phyloP scores from a whole-genome alignment of 306 rosid genomes.

The Malus asiatica region DNA sequence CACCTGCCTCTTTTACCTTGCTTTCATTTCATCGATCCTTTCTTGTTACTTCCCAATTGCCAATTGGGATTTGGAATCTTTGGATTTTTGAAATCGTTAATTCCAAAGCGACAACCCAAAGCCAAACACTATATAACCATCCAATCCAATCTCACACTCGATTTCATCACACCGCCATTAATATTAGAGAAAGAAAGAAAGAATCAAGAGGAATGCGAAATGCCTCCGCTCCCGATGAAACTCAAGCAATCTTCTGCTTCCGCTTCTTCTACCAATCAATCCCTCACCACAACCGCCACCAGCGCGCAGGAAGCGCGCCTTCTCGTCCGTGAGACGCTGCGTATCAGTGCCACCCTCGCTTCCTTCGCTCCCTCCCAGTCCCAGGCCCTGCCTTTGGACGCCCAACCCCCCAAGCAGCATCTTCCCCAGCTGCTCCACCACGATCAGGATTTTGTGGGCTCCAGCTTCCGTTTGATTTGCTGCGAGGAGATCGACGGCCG shows the following conservation, averaged over 20 bases:
- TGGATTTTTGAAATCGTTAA: neutral
- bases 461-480: constrained; percentile 58
- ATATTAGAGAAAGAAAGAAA: neutral
- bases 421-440: neutral
- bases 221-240: neutral
- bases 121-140: neutral
- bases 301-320: constrained; percentile 52
- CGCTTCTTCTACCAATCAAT: constrained; percentile 22
- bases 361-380: constrained; percentile 41
- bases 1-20: neutral
- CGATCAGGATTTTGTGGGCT: constrained; percentile 30
- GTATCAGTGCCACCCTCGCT: constrained; percentile 69
- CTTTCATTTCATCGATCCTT: neutral
- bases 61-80: neutral
- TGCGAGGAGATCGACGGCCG: constrained; percentile 88
- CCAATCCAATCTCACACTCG: neutral
- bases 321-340: constrained; percentile 77
- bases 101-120: neutral
- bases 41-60: neutral
- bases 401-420: neutral
- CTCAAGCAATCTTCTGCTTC: constrained; percentile 33
- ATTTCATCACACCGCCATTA: neutral
- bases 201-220: neutral
- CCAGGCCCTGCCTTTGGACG: neutral
- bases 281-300: constrained; percentile 22